Base-by-base conservation (phyloP, 768 basidiomycete species). In the Tricholoma flavovirens region DNA sequence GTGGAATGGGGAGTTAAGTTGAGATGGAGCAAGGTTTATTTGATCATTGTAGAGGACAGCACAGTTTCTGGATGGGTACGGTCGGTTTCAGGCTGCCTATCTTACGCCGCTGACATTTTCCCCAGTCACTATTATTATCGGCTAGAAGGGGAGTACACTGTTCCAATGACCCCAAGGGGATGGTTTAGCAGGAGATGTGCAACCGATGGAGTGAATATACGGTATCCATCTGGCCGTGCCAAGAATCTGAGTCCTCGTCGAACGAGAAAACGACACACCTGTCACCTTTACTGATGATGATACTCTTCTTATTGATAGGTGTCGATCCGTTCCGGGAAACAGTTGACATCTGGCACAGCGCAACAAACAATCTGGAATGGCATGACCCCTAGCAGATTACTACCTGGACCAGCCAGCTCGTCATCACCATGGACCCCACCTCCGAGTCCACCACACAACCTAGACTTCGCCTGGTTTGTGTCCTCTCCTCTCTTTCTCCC, bases 91-190 rank as follows among this genome's bases (percentile, higher is more conserved):
- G 30, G 4, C 17, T 17, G 9, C 14, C 6, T 11, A 14, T 26
- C 22, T 49, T 55, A n/a, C 17, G 24, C 52, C 57, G n/a, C 14
- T 60, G 11, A 40, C 5, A 3, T n/a, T 30, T 32, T 22, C 19
- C 19, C 43, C 54, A 93, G 90, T 29, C 90, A 96, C 64, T 94
- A 96, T 70, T 94, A 87, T 67, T 96, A 96, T 69, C 84, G 84
- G 1, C 75, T 97, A 30, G 84, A 81, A 55, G 87, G 85, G 22
- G 90, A 93, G 60, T 90, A 86, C 62, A 78, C 84, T 10, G 73
- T 83, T n/a, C 80, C 81, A 15, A 79, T 80, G 66, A 90, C 89
- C 0, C 86, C 88, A 4, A 79, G 76, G 64, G 74, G 81, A 17
- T 92, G 90, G 90, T 91, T 92, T 69, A 80, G 80, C 60, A 75